Percentiles rank a stretch among this genome's conserved stretches.
These are phyloP conservation scores for Phytophthora fragariae DNA, from an alignment of 352 stramenopile genomes.

Conservation along the genomic window DNA sequence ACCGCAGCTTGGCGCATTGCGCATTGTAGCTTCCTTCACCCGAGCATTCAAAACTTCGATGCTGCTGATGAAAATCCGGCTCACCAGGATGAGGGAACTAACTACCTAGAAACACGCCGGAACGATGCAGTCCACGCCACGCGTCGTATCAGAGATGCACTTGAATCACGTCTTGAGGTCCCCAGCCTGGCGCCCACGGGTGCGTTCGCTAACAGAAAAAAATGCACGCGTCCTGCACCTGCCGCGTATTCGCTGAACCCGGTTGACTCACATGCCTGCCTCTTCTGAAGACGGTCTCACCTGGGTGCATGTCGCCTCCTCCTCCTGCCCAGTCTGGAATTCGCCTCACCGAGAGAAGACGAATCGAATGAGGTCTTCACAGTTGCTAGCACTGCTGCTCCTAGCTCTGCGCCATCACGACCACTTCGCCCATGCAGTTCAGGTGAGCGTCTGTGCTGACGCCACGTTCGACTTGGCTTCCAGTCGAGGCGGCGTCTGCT, in stretches of 20 bases:
- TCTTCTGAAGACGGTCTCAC: slow-evolving; percentile 10
- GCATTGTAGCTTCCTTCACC: neutral
- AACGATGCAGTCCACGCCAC: neutral
- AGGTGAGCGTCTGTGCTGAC: slow-evolving; percentile 67
- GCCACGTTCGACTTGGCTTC: slow-evolving; percentile 59
- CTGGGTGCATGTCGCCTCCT: slow-evolving; percentile 9
- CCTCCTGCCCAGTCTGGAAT: slow-evolving; percentile 20
- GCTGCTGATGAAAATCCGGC: neutral
- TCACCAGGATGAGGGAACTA: neutral
- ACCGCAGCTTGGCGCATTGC: neutral
- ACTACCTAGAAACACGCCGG: neutral
- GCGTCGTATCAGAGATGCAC: neutral
- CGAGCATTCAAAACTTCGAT: neutral
- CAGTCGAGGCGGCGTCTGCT: slow-evolving; percentile 44
- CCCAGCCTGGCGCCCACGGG: no score
- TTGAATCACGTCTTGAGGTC: neutral
- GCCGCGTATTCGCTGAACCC: neutral
- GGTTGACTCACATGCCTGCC: neutral
- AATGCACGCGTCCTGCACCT: no score
- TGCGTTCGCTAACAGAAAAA: neutral
- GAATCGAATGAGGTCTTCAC: slow-evolving; percentile 11
- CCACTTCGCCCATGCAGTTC: neutral
- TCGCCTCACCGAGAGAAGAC: neutral
- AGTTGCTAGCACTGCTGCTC: slow-evolving; percentile 1
- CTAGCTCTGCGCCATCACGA: neutral